Base-by-base conservation (phyloP, 2,329 filamentous ascomycete genomes). In the Sarocladium brachiariae region DNA sequence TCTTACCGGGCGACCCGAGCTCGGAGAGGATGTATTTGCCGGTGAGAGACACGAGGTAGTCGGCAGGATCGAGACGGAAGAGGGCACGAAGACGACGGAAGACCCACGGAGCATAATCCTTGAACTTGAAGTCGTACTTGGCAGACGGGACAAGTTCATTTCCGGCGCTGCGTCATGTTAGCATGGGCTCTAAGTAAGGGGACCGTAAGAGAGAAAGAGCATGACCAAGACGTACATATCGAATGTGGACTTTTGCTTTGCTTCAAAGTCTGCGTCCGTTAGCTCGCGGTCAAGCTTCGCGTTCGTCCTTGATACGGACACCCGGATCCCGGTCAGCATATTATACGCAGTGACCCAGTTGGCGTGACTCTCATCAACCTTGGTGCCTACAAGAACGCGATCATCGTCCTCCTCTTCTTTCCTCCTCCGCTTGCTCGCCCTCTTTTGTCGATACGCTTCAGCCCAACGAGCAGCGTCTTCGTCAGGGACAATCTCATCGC, bases 121-220 rank as follows among this genome's bases (percentile, higher is more conserved):
- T 99, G 78, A 99, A 99, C 70, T 99, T 99, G 83, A 99, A 99
- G 72, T 99, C 93, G 74, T 99, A 99, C 71, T 99, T 97, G 59
- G 93, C 91, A 55, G 92, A 96, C 19, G 93, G 93, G 4, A 95
- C 95, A 65, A 99, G 76, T 73, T 99, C 93, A 67, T 96, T 96
- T 57, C 93, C 93, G 57, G 91, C 95, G 64, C 87, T 91, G 62
- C 52, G 37, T n/a, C 51, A n/a, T 11, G 49, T 58, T 53, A 60
- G 56, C 52, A 46, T 27, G 16, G 8, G 16, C 50, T 10, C 49
- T 30, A 7, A 7, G n/a, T 7, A 30, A 30, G 27, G 27, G 27
- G 27, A 13, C 7, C 27, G 27, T 7, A 13, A 13, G 27, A 7
- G 13, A 30, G 7, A 13, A 13, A 13, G 27, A 30, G 33, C 33